Evolutionary conservation across 306 rosid species (phyloP), one percentile per base, ranked within the genome.

Genomic region (Sindora glabra): DNA sequence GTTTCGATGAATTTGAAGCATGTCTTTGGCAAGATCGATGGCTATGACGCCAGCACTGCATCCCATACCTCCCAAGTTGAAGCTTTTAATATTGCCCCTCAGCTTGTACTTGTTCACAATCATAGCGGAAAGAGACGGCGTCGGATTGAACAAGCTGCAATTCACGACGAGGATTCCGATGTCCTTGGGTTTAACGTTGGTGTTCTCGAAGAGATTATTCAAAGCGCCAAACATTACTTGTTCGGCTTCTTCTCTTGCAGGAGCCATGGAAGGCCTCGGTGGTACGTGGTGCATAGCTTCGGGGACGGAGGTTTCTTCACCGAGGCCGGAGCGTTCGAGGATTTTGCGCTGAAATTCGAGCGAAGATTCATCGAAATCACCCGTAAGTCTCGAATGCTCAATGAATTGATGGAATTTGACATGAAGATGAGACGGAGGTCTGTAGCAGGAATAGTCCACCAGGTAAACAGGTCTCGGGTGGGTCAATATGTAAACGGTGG

Each of bases 41-140:
- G 90, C 90, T 38, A 81, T 83, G 24, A 86, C 80, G 5, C 95
- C 82, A 5, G 95, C 86, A 52, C 95, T 86, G 32, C 95, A 86
- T n/a, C 95, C 90, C 95, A 86, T 86, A 0, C 95, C 94, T 3
- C 88, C 95, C 4, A 86, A 44, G 41, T 83, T 86, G 27, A 74
- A 80, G 38, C 82, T 83, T 30, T 53, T 76, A 6, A 83, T 55
- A 7, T 86, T 79, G 8, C 82, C 74, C 56, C 82, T 67, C 25
- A 78, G 17, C 38, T 83, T 83, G 15, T 83, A 83, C 62, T 69
- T 83, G 41, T 83, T 86, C 2, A 86, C 86, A 19, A 83, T 83
- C 80, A 83, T 78, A 6, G 95, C 80, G 0, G 90, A 81, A 17
- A 83, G 79, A 0, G 95, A 86, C n/a, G 95, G 95, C 0, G 87